A percentile compares a stretch with the other conserved stretches of the same genome.
Conservation (phyloP, 1,284 basidiomycete species). For the Cryptococcus wingfieldii region DNA sequence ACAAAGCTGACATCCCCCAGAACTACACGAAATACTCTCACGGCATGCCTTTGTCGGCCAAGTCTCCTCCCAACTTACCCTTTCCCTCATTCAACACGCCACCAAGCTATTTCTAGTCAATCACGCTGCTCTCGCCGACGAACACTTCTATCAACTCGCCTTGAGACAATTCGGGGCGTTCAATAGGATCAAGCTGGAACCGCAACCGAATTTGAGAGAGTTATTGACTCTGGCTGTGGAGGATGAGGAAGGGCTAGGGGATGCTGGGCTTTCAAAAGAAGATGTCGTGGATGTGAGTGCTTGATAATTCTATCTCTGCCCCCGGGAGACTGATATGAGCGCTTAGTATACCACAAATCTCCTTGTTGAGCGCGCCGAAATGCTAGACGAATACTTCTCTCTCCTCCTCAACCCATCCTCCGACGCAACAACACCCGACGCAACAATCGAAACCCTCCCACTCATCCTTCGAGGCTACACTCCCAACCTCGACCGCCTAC, state of each 20-base stretch:
- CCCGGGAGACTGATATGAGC: neutral
- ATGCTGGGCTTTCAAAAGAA: conserved; percentile 39
- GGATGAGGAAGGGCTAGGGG: conserved; percentile 54
- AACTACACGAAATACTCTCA: conserved; percentile 73
- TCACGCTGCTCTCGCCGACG: conserved; percentile 75
- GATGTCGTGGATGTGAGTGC: conserved; percentile 64
- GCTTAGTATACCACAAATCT: conserved; percentile 29
- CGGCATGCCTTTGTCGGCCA: conserved; percentile 92
- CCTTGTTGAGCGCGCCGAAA: conserved; percentile 60
- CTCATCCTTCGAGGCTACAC: conserved; percentile 77
- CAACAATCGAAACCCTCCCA: conserved; percentile 69
- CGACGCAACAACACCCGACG: conserved; percentile 51
- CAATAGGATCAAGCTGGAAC: conserved; percentile 70
- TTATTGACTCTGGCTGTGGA: conserved; percentile 76
- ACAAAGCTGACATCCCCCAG: conserved; percentile 49
- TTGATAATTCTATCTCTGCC: neutral
- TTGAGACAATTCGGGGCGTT: conserved; percentile 87
- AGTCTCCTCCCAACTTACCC: conserved; percentile 68
- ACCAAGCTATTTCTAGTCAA: conserved; percentile 88
- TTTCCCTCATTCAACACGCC: conserved; percentile 80
- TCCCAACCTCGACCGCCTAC: conserved; percentile 79
- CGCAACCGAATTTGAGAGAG: conserved; percentile 67
- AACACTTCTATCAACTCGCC: conserved; percentile 91
- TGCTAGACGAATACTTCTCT: conserved; percentile 92
- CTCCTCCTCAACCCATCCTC: conserved; percentile 54